Conservation (phyloP, 2,329 filamentous ascomycete genomes). For the Penicillium sp. region DNA sequence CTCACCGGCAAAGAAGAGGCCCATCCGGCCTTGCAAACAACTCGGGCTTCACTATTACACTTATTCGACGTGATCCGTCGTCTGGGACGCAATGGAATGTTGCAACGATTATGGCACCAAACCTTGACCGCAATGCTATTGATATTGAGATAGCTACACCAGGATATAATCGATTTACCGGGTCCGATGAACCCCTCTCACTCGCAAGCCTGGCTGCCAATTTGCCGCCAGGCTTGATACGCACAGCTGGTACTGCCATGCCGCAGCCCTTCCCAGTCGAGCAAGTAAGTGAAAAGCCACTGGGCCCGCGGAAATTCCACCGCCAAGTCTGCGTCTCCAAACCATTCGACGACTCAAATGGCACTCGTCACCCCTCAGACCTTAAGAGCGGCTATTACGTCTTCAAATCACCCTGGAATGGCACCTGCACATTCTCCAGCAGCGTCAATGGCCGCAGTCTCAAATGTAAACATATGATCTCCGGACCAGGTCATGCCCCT, state of each 20-base stretch:
- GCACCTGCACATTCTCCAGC: conserved; percentile 80
- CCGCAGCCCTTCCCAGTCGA: conserved; percentile 8
- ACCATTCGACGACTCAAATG: conserved; percentile 16
- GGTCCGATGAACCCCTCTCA: conserved; percentile 35
- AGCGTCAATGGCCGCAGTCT: conserved; percentile 71
- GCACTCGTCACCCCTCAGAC: conserved; percentile 2
- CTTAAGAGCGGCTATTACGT: conserved; percentile 57
- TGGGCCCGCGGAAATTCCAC: conserved; percentile 30
- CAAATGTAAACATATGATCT: conserved; percentile 70
- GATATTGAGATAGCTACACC: conserved; percentile 59
- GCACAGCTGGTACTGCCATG: conserved; percentile 15
- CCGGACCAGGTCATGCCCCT: conserved; percentile 27
- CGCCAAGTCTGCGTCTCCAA: conserved; percentile 35
- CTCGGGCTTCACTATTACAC: conserved; percentile 47
- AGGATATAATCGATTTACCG: conserved; percentile 59
- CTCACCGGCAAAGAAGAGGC: conserved; percentile 15
- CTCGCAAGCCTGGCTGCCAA: conserved; percentile 31
- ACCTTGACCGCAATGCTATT: conserved; percentile 34
- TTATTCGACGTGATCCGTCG: conserved; percentile 72
- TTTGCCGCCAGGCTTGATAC: conserved; percentile 24
- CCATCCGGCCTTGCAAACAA: conserved; percentile 10
- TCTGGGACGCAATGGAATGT: conserved; percentile 74
- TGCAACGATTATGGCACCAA: conserved; percentile 56
- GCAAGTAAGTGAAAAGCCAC: conserved; percentile 13
- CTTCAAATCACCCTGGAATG: conserved; percentile 84